Evolutionary conservation across 352 stramenopile genomes (phyloP), one percentile per base, ranked within the genome.

Genomic region (Globisporangium nunn): DNA sequence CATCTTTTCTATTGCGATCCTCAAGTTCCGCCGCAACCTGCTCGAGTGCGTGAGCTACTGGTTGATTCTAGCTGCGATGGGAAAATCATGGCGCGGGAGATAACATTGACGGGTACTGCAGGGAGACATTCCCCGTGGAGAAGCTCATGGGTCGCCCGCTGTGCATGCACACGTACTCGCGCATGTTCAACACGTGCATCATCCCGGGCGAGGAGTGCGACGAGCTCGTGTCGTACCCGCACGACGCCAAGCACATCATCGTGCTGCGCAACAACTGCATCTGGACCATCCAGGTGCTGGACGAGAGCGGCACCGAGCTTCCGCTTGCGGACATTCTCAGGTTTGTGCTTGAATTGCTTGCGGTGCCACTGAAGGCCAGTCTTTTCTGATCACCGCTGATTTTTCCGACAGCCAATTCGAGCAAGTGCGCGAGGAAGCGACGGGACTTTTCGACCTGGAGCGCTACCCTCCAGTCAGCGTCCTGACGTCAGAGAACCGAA

Each of bases 161-260:
- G 41, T 98, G 93, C 68, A 98, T 96, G 68, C 79, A 87, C 65
- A 95, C 91, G 71, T 98, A 96, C 71, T 95, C 91, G 62, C 88
- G 87, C 58, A 96, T 98, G 85, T 98, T 99, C 72, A 98, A 98
- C 79, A 93, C 93, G 50, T 98, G 93, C 72, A 79, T 98, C 28
- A 93, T 99, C 57, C 96, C 96, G 8, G 86, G 82, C 23, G 83
- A 95, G 59, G 81, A 95, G 37, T 91, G 79, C 50, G 85, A 95
- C 57, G 80, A 91, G 59, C 85, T 95, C 59, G 67, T 84, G 58
- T 79, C 65, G 73, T 98, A 97, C 59, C 90, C 95, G 54, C 87
- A 91, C 44, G 74, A 91, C 23, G 66, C 95, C 62, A 93, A 87
- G 58, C 93, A 98, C 78, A 95, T 97, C 60, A 71, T 98, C 43